Evolutionary conservation across 495 filamentous ascomycete species (phyloP), one percentile per base, ranked within the genome.

Genomic region (Darksidea phi): DNA sequence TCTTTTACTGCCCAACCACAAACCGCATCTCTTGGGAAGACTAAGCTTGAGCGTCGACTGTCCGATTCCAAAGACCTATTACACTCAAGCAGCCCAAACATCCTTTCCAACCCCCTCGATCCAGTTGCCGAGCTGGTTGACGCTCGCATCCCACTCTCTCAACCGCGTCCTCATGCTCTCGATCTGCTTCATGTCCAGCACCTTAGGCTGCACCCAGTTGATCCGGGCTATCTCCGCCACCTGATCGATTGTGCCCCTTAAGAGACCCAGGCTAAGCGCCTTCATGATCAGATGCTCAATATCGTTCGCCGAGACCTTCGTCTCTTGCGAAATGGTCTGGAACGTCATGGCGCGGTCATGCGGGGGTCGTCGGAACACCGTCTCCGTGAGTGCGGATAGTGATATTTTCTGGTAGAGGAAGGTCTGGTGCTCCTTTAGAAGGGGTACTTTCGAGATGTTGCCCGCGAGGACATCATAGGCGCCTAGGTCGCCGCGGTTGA

Each of bases 281-380:
- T 96, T 96, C 94, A 99, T 99, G 69, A 99, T 86, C 52, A 99
- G 76, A 70, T 97, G 93, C 80, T 99, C 94, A 61, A 97, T 96
- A 77, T 97, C 91, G 66, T 90, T 83, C 13, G 85, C 82, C 68
- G 84, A 80, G 43, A 99, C 94, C 73, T 95, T 95, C 7, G 94
- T 99, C 79, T 97, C 94, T 59, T 86, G 79, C 7, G 86, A 82
- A 66, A 99, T 96, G 17, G 89, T 88, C 43, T 76, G 75, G 73
- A 99, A 99, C 18, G 87, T 86, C 85, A 99, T 89, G 56, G 91
- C 86, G 60, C 94, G 88, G 79, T 96, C 90, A 72, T 97, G 94
- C 15, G 94, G 94, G 13, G 95, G 91, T 25, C 95, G 86, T 32
- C 89, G 88, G 82, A 97, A 97, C 36, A 97, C 95, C 62, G 93